Evolutionary conservation across 495 filamentous ascomycete genomes (phyloP).

Genomic region (Penicillium soppii): DNA sequence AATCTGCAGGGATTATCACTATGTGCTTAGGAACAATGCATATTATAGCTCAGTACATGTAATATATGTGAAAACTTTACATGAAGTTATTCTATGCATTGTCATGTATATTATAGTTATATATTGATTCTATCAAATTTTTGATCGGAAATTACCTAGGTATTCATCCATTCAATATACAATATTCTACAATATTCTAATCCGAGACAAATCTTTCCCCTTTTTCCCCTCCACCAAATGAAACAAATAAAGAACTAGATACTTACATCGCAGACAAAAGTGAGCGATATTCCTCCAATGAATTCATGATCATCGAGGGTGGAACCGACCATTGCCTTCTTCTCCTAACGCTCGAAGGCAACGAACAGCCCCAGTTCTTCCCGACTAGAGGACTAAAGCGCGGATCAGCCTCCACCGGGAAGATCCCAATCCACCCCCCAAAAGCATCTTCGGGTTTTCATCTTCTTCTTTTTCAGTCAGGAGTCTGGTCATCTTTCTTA

Average conservation of each 20-base stretch:
- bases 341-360: background rate
- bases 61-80: too few relatives aligned
- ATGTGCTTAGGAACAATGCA: too few relatives aligned
- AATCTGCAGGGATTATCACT: background rate
- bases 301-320: constrained; percentile 4
- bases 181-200: too few relatives aligned
- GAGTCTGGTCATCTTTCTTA: background rate
- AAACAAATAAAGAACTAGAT: too few relatives aligned
- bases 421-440: constrained; percentile 20
- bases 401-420: constrained; percentile 28
- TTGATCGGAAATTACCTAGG: too few relatives aligned
- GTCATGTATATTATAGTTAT: too few relatives aligned
- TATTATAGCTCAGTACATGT: too few relatives aligned
- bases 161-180: too few relatives aligned
- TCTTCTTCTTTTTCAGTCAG: background rate
- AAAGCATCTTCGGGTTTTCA: constrained; percentile 2
- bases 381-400: constrained; percentile 12
- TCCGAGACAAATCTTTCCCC: too few relatives aligned
- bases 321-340: constrained; percentile 2
- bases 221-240: too few relatives aligned
- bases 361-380: constrained; percentile 1
- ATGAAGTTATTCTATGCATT: too few relatives aligned
- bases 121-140: too few relatives aligned
- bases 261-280: background rate
- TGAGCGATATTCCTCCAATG: background rate